These are phyloP conservation scores for Schizophyllum amplum DNA, from an alignment of 1,284 basidiomycete genomes.

Conservation along the genomic window DNA sequence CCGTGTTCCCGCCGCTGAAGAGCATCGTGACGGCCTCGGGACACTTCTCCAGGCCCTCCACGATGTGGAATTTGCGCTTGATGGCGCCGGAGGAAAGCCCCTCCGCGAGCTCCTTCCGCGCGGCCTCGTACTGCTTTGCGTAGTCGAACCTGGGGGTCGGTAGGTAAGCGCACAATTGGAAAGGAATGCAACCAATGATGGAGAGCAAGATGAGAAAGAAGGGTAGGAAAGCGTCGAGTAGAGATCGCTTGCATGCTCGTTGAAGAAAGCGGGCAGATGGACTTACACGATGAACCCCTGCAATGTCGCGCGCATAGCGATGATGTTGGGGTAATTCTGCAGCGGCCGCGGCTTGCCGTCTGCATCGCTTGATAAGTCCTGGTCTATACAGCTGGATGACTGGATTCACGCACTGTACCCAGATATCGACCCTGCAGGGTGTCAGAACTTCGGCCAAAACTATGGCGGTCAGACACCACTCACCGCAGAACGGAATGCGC, in stretches of 20 bases:
- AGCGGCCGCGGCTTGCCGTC: slow-evolving; percentile 55
- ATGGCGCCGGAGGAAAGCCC: slow-evolving; percentile 65
- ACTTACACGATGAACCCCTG: slow-evolving; percentile 79
- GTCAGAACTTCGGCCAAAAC: neutral
- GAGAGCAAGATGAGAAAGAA: no score
- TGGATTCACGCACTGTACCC: slow-evolving; percentile 49
- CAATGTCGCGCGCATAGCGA: slow-evolving; percentile 69
- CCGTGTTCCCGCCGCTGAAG: slow-evolving; percentile 74
- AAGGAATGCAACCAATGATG: slow-evolving; percentile 1
- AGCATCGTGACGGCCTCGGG: slow-evolving; percentile 62
- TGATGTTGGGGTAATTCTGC: slow-evolving; percentile 55
- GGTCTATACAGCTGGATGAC: neutral
- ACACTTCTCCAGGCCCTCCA: slow-evolving; percentile 65
- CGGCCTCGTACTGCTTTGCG: slow-evolving; percentile 41
- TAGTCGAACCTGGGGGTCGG: slow-evolving; percentile 55
- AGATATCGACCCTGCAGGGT: slow-evolving; percentile 65
- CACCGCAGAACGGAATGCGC: slow-evolving; percentile 70
- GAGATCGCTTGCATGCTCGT: no score
- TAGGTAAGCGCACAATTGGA: neutral
- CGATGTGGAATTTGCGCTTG: slow-evolving; percentile 75
- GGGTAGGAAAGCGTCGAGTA: no score
- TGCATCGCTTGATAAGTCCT: slow-evolving; percentile 17
- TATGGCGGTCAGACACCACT: slow-evolving; percentile 11
- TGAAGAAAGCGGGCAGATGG: neutral
- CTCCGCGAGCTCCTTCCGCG: slow-evolving; percentile 43